Evolutionary conservation across 768 basidiomycete genomes (phyloP).

Genomic region (Collybia sp.): DNA sequence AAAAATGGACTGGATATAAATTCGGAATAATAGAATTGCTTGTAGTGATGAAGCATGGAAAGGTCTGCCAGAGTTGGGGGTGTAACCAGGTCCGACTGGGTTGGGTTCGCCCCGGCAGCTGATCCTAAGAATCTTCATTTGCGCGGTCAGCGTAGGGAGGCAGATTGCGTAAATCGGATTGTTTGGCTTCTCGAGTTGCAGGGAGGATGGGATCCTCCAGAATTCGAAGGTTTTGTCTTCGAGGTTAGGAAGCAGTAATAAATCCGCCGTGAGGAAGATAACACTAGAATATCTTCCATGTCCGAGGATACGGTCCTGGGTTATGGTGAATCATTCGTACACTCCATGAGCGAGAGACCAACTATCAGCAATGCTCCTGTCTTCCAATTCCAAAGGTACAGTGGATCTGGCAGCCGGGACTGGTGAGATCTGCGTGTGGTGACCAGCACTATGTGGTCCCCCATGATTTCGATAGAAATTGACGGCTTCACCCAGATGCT

Average conservation of each 20-base stretch:
- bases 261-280: constrained; percentile 16
- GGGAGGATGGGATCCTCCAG: constrained; percentile 20
- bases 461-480: constrained; percentile 42
- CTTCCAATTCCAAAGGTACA: constrained; percentile 43
- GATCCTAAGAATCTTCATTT: constrained; percentile 16
- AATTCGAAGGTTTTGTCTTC: constrained; percentile 14
- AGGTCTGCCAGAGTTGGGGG: constrained; percentile 10
- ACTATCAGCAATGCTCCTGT: constrained; percentile 30
- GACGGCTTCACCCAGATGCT: constrained; percentile 20
- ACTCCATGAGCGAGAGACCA: not conserved
- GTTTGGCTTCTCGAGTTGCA: constrained; percentile 4
- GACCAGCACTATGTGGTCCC: constrained; percentile 35
- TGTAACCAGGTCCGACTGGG: constrained; percentile 16
- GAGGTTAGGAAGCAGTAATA: constrained; percentile 21
- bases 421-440: constrained; percentile 17
- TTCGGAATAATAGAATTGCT: constrained; percentile 29
- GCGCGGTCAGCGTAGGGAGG: constrained; percentile 24
- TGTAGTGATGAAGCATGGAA: constrained; percentile 20
- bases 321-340: not conserved
- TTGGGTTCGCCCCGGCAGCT: constrained; percentile 40
- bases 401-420: constrained; percentile 14
- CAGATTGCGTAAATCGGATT: constrained; percentile 12
- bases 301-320: constrained; percentile 10
- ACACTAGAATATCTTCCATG: constrained; percentile 14
- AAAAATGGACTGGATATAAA: constrained; percentile 13